Evolutionary conservation across 192 early-diverging fungal genomes (phyloP), one percentile per base, ranked within the genome.

Genomic region (Podila verticillata): DNA sequence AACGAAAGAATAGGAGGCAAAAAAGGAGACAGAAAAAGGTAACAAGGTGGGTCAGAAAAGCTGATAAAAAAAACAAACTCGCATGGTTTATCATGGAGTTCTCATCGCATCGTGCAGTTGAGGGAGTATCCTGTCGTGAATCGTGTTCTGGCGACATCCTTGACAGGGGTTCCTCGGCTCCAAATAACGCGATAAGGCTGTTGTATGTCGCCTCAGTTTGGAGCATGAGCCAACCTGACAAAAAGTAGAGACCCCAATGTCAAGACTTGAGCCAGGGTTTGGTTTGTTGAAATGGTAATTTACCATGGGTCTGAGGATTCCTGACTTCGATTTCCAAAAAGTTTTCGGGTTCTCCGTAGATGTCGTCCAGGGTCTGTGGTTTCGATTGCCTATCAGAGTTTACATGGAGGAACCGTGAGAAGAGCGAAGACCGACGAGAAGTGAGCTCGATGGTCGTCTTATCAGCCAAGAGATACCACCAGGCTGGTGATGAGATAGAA

Each of bases 311-410:
- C 62, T 92, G 90, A 32, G 97, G 96, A 87, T 96, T 95, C 63
- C 85, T 86, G 30, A 99, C 94, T 81, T 97, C 95, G 69, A 98
- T 92, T 84, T 98, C 98, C 31, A 99, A 84, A 83, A 97, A 99
- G 89, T 98, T 98, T 82, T 99, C 98, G 32, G 98, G 98, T 57
- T 92, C 85, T 48, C 93, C 95, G 83, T 99, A 99, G 66, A 86
- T 86, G 54, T 89, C 88, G 44, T 89, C 88, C 61, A 86, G 75
- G 20, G 86, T 87, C 70, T 89, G 88, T 58, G 87, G 86, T 64
- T 86, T 84, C 65, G 85, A 82, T 74, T 77, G 73, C 49, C 77
- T 80, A 80, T 35, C 24, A 19, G 17, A 26, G 51, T 44, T 44
- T 8, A 54, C n/a, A 54, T 22, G 20, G 9, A 12, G 17, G 51